Conservation (phyloP, 371 early-diverging fungal genomes). For the Chytridiales sp. region DNA sequence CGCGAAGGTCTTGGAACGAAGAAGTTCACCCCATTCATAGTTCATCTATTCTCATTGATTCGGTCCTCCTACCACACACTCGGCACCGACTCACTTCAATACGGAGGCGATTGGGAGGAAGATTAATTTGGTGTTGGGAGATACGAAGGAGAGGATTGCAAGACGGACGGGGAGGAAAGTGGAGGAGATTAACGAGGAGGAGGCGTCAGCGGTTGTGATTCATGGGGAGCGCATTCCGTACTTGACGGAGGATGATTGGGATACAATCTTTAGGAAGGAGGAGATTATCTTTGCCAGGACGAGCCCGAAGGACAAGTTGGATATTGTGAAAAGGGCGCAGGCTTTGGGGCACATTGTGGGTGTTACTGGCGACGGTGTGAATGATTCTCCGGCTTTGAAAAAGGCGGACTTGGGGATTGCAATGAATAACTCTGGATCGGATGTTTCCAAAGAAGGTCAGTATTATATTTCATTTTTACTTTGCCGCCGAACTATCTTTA, state of each 20-base stretch:
- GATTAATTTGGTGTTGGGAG: slow-evolving; percentile 85
- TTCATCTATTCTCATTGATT: too few relatives aligned
- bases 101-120: slow-evolving; percentile 69
- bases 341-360: slow-evolving; percentile 85
- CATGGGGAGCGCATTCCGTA: slow-evolving; percentile 83
- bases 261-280: slow-evolving; percentile 75
- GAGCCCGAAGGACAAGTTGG: slow-evolving; percentile 83
- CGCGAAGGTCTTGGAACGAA: too few relatives aligned
- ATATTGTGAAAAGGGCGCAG: slow-evolving; percentile 84
- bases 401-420: slow-evolving; percentile 96
- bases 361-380: slow-evolving; percentile 93
- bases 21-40: too few relatives aligned
- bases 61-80: too few relatives aligned
- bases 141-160: slow-evolving; percentile 77
- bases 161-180: slow-evolving; percentile 58
- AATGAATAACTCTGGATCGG: slow-evolving; percentile 92
- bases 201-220: slow-evolving; percentile 85
- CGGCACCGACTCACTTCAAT: too few relatives aligned
- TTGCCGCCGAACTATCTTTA: too few relatives aligned
- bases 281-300: slow-evolving; percentile 90
- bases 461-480: too few relatives aligned
- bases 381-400: slow-evolving; percentile 89
- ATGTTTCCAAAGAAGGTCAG: slow-evolving; percentile 96
- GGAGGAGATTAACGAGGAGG: slow-evolving; percentile 68
- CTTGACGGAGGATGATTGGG: slow-evolving; percentile 84